Conservation (phyloP, 768 basidiomycete genomes). For the Trichaptum fuscoviolaceum region DNA sequence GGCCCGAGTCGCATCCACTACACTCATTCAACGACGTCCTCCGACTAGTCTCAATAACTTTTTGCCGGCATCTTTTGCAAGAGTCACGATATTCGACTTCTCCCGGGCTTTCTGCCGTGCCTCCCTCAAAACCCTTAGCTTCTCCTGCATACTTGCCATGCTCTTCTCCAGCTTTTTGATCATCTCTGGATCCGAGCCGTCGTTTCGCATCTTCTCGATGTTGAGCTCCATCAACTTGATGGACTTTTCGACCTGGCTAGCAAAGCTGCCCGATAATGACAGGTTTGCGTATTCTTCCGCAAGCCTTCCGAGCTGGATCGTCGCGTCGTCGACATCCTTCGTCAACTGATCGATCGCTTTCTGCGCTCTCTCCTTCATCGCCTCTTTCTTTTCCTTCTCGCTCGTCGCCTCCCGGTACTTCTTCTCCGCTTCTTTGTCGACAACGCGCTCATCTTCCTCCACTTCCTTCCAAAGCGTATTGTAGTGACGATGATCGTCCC, state of each 20-base stretch:
- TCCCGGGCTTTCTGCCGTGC: background rate
- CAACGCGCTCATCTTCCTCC: constrained; percentile 6
- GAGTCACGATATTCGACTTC: background rate
- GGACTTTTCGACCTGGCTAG: background rate
- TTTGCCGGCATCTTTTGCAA: background rate
- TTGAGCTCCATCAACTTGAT: background rate
- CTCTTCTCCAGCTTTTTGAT: background rate
- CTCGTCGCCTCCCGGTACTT: constrained; percentile 13
- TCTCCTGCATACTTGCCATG: background rate
- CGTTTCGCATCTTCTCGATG: background rate
- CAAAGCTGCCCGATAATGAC: background rate
- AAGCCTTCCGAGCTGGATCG: background rate
- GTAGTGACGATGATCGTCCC: constrained; percentile 15
- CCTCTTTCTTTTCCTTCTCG: constrained; percentile 8
- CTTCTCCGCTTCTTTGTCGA: constrained; percentile 15
- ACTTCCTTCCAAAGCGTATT: constrained; percentile 12
- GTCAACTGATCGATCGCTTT: background rate
- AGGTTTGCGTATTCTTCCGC: background rate
- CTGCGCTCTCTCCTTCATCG: background rate
- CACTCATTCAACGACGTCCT: background rate
- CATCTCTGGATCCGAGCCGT: background rate
- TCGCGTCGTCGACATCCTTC: background rate
- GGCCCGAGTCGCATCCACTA: background rate
- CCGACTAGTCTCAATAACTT: background rate
- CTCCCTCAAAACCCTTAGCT: background rate